Evolutionary conservation across 345 rosid genomes (phyloP).

Genomic region (Aquilaria sinensis): DNA sequence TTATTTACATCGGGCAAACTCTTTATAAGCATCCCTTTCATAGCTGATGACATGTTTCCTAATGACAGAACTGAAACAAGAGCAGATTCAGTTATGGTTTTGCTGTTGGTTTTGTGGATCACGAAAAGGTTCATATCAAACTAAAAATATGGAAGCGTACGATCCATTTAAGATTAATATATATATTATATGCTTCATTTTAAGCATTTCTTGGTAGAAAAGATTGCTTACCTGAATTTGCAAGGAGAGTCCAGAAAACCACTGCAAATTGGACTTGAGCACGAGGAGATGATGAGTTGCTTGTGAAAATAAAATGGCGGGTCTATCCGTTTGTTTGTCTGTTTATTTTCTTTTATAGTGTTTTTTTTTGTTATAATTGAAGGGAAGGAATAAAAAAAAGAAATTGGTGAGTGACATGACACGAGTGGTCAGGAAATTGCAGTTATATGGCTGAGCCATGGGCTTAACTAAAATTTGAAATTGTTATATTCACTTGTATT

Average conservation of each 20-base stretch:
- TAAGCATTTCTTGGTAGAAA: neutral
- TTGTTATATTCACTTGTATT: too few species aligned
- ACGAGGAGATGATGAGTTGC: neutral
- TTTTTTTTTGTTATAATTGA: neutral
- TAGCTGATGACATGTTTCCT: conserved; percentile 23
- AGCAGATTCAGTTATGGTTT: too few species aligned
- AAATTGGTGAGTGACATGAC: conserved; percentile 29
- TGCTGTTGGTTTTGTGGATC: neutral
- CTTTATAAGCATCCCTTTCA: conserved; percentile 34
- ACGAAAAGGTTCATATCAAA: neutral
- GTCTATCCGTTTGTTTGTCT: too few species aligned
- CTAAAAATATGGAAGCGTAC: neutral
- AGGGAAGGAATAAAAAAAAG: neutral
- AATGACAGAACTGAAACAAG: too few species aligned
- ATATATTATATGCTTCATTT: too few species aligned
- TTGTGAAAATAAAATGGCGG: conserved; percentile 35
- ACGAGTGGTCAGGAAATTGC: conserved; percentile 28
- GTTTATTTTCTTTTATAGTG: conserved; percentile 4
- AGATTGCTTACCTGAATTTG: conserved; percentile 1
- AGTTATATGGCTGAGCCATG: conserved; percentile 14
- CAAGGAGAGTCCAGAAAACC: neutral
- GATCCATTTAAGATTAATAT: neutral
- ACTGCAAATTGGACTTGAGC: neutral
- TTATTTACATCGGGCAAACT: conserved; percentile 13
- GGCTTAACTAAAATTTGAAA: conserved; percentile 7